Evolutionary conservation across 257 asterid species (phyloP).

Genomic region (Mentha longifolia): DNA sequence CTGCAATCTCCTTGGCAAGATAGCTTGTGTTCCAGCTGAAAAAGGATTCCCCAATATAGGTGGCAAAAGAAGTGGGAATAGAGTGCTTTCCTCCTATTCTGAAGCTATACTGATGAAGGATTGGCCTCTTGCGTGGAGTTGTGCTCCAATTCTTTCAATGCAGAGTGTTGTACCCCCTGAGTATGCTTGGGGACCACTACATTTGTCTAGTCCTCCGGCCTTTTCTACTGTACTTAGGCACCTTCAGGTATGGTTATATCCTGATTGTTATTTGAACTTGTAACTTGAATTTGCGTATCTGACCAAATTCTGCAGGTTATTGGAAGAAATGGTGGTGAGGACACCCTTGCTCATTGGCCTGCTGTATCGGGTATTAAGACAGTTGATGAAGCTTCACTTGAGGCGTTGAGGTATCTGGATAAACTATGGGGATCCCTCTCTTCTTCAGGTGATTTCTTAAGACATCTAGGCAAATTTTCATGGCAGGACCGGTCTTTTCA

Average conservation of each 20-base stretch:
- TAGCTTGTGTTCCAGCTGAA: constrained; percentile 93
- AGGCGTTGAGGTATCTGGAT: constrained; percentile 75
- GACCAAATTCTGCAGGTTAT: constrained; percentile 50
- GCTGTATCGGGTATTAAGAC: constrained; percentile 72
- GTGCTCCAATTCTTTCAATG: constrained; percentile 80
- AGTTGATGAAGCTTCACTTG: constrained; percentile 86
- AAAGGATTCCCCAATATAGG: constrained; percentile 78
- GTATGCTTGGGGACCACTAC: constrained; percentile 87
- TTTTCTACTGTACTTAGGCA: constrained; percentile 69
- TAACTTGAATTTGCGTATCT: constrained; percentile 32
- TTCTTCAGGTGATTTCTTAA: constrained; percentile 62
- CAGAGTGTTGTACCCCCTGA: constrained; percentile 91
- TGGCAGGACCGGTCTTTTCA: constrained; percentile 10
- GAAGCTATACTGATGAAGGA: constrained; percentile 82
- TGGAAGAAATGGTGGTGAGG: constrained; percentile 89
- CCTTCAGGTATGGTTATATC: constrained; percentile 65
- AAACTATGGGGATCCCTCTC: constrained; percentile 75
- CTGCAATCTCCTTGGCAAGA: constrained; percentile 80
- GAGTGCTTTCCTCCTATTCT: constrained; percentile 83
- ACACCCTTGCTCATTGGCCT: constrained; percentile 97
- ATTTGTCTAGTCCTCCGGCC: constrained; percentile 89
- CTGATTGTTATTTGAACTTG: constrained; percentile 32
- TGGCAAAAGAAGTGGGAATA: constrained; percentile 72
- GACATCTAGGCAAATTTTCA: constrained; percentile 26
- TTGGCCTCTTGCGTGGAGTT: constrained; percentile 99